phyloP scores from a whole-genome alignment of 768 basidiomycete genomes.

The Russula compacta region DNA sequence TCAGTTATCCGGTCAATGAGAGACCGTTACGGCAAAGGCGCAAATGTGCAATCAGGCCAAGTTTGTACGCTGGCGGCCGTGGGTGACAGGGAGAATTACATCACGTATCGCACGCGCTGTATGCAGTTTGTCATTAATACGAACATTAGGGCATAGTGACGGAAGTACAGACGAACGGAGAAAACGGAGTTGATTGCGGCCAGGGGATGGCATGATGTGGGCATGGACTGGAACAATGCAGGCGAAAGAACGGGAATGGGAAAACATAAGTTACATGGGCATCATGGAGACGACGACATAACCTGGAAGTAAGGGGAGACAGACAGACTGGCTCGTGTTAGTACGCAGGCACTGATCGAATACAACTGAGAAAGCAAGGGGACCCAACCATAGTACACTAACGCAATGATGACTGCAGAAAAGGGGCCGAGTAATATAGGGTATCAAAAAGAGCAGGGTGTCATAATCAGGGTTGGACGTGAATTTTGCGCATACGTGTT shows the following conservation, averaged over 20 bases:
- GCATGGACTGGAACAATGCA: background rate
- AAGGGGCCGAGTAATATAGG: background rate
- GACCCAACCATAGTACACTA: background rate
- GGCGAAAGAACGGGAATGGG: background rate
- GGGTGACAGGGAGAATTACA: slow-evolving; percentile 5
- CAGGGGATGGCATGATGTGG: background rate
- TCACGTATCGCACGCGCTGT: background rate
- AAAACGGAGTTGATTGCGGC: slow-evolving; percentile 1
- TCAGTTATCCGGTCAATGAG: background rate
- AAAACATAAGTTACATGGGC: background rate
- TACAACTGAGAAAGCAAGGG: background rate
- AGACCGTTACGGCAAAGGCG: slow-evolving; percentile 5
- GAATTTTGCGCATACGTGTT: background rate
- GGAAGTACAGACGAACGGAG: slow-evolving; percentile 2
- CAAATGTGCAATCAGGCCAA: background rate
- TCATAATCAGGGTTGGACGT: background rate
- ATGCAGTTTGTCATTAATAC: background rate
- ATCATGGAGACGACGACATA: background rate
- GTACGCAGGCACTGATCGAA: background rate
- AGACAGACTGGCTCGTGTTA: background rate
- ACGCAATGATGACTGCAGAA: background rate
- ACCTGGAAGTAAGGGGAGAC: background rate
- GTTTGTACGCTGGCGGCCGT: background rate
- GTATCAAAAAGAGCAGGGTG: background rate
- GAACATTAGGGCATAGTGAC: slow-evolving; percentile 5